These are phyloP conservation scores for Pseudocercospora crystallina DNA, from an alignment of 2,329 filamentous ascomycete genomes.

Conservation along the genomic window DNA sequence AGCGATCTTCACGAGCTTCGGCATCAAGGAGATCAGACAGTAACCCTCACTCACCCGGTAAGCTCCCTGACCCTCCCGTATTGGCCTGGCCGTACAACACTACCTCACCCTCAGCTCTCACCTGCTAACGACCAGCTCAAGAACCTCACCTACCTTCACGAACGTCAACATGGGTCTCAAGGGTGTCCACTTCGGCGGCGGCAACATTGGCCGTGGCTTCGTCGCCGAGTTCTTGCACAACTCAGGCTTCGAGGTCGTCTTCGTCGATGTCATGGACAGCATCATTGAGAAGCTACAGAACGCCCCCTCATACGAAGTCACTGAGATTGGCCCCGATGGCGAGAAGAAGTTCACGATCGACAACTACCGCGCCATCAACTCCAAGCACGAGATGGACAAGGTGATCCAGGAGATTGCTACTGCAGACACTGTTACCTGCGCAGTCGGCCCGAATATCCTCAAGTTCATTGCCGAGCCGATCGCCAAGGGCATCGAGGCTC, in stretches of 20 bases:
- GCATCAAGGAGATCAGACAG: too few species aligned
- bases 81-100: background rate
- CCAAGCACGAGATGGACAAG: conserved; percentile 76
- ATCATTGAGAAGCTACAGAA: conserved; percentile 79
- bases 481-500: conserved; percentile 84
- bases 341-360: conserved; percentile 80
- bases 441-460: conserved; percentile 92
- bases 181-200: conserved; percentile 54
- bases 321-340: conserved; percentile 84
- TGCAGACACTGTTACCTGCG: conserved; percentile 91
- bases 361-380: conserved; percentile 97
- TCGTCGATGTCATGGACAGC: conserved; percentile 86
- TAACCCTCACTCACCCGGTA: too few species aligned
- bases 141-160: conserved; percentile 19
- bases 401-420: conserved; percentile 82
- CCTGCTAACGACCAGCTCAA: conserved; percentile 1
- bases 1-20: too few species aligned
- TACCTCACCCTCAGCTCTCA: conserved; percentile 1
- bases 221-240: conserved; percentile 91
- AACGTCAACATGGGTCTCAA: conserved; percentile 40
- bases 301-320: conserved; percentile 79
- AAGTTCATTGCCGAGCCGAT: conserved; percentile 96
- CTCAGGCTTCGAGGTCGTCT: conserved; percentile 93
- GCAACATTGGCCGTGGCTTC: conserved; percentile 64
- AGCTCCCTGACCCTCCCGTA: too few species aligned